phyloP scores from a whole-genome alignment of 495 filamentous ascomycete genomes.

The Talaromyces trachyspermus region DNA sequence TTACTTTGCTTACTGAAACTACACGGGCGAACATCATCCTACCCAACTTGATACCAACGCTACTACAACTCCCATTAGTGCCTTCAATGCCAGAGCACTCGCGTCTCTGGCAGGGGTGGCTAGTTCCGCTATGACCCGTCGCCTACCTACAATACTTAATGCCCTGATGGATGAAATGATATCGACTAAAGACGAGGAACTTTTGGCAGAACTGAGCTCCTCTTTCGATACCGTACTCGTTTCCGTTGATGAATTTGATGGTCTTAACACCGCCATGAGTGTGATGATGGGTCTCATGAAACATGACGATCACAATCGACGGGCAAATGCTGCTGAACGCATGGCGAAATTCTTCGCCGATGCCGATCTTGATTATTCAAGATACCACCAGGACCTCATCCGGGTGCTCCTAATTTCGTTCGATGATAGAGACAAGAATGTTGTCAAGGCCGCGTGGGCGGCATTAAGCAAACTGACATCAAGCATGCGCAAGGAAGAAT shows the following conservation, averaged over 20 bases:
- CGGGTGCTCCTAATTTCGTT: conserved; percentile 84
- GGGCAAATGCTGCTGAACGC: conserved; percentile 68
- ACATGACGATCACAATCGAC: conserved; percentile 82
- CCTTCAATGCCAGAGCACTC: conserved; percentile 89
- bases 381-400: conserved; percentile 92
- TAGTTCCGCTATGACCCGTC: conserved; percentile 77
- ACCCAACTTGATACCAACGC: conserved; percentile 87
- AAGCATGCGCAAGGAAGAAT: conserved; percentile 90
- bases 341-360: conserved; percentile 83
- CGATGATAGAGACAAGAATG: conserved; percentile 73
- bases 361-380: conserved; percentile 78
- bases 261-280: conserved; percentile 89
- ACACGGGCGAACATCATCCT: conserved; percentile 93
- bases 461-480: conserved; percentile 84
- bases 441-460: conserved; percentile 88
- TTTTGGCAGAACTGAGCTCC: conserved; percentile 62
- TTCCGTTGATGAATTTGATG: conserved; percentile 93
- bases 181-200: conserved; percentile 63
- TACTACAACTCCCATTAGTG: conserved; percentile 85
- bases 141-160: conserved; percentile 83
- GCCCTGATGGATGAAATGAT: conserved; percentile 89
- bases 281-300: conserved; percentile 81
- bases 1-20: conserved; percentile 88
- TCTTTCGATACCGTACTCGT: conserved; percentile 83
- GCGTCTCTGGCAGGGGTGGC: conserved; percentile 91